phyloP scores from a whole-genome alignment of 805 yeast species.

The Diddensiella caesifluorescens region DNA sequence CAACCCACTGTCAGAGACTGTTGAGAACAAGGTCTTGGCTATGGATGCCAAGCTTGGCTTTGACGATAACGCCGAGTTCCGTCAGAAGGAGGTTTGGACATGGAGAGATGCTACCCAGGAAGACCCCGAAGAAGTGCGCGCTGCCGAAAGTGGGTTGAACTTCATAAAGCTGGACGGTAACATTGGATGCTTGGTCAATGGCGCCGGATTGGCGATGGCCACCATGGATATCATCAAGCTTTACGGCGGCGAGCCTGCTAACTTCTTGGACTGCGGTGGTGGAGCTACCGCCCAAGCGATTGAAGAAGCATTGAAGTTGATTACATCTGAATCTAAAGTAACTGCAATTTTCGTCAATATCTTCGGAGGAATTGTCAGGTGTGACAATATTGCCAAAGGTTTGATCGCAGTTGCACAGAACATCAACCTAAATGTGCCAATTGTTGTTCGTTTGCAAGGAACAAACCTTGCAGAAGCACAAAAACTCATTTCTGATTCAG shows the following conservation, averaged over 20 bases:
- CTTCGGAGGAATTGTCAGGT: slow-evolving; percentile 99
- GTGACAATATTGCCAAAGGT: slow-evolving; percentile 98
- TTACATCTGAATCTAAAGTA: slow-evolving; percentile 81
- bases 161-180: slow-evolving; percentile 97
- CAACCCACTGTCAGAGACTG: slow-evolving; percentile 94
- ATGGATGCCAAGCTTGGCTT: slow-evolving; percentile 99
- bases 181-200: slow-evolving; percentile 98
- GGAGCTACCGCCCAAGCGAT: slow-evolving; percentile 99
- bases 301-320: slow-evolving; percentile 92
- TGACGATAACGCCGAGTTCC: slow-evolving; percentile 92
- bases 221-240: slow-evolving; percentile 98
- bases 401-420: slow-evolving; percentile 87
- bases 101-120: slow-evolving; percentile 99
- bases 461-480: slow-evolving; percentile 90
- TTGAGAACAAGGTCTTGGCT: slow-evolving; percentile 84
- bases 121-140: slow-evolving; percentile 95
- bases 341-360: slow-evolving; percentile 96
- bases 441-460: slow-evolving; percentile 98
- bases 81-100: slow-evolving; percentile 89
- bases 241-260: slow-evolving; percentile 98
- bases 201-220: slow-evolving; percentile 99
- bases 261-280: slow-evolving; percentile 99
- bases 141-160: slow-evolving; percentile 83
- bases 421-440: slow-evolving; percentile 86
- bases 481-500: slow-evolving; percentile 78